A percentile compares a stretch with the other conserved stretches of the same genome.
Conservation (phyloP, 2,329 filamentous ascomycete genomes). For the Tolypocladium paradoxum region DNA sequence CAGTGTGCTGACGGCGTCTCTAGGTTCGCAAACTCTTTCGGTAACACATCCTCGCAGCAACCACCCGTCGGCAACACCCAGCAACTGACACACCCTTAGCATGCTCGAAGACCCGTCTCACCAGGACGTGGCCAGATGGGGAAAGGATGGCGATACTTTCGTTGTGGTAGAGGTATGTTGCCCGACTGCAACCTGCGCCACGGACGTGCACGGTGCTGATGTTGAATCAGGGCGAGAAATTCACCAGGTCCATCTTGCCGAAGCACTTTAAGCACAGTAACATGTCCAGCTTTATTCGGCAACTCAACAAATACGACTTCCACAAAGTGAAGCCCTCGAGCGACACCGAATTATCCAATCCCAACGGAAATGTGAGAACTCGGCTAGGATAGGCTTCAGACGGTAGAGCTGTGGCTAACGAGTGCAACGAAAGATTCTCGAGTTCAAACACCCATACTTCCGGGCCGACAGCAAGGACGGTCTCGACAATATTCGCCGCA, state of each 20-base stretch:
- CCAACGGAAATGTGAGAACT: conserved; percentile 25
- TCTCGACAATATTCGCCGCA: conserved; percentile 89
- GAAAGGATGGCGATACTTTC: conserved; percentile 88
- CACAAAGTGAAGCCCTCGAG: conserved; percentile 71
- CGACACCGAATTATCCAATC: conserved; percentile 21
- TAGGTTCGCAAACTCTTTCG: conserved; percentile 98
- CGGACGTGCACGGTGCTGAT: conserved; percentile 3
- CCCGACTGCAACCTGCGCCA: background rate
- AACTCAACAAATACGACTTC: conserved; percentile 96
- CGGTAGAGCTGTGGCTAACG: conserved; percentile 1
- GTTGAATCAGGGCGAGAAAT: conserved; percentile 77
- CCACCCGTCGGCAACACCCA: background rate
- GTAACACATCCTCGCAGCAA: conserved; percentile 41
- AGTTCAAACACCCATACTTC: conserved; percentile 97
- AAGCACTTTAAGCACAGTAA: conserved; percentile 99
- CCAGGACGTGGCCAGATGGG: conserved; percentile 88
- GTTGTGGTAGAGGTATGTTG: conserved; percentile 79
- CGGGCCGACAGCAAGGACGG: conserved; percentile 92
- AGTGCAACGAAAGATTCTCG: conserved; percentile 36
- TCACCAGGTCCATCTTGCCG: conserved; percentile 91
- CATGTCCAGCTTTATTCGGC: conserved; percentile 91
- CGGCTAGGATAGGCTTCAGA: background rate
- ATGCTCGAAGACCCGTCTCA: conserved; percentile 97
- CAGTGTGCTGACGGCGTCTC: background rate
- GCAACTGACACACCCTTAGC: conserved; percentile 11